phyloP scores from a whole-genome alignment of 192 early-diverging fungal genomes.

The Phycomyces nitens region DNA sequence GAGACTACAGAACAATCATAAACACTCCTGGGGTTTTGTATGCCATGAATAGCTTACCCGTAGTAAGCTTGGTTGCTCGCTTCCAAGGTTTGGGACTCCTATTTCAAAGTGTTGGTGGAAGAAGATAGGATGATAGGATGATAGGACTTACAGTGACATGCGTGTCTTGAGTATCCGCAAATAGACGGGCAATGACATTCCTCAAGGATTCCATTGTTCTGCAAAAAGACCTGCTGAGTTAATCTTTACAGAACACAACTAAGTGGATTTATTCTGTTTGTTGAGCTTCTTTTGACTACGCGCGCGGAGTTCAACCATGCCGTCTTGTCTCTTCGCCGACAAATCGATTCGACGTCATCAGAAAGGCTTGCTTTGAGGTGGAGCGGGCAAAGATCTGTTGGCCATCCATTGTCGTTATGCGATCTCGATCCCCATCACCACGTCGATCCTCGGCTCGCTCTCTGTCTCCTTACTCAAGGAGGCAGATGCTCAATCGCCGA shows the following conservation, averaged over 20 bases:
- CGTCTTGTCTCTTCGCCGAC: background rate
- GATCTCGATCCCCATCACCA: constrained; percentile 12
- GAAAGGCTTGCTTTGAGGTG: background rate
- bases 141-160: constrained; percentile 9
- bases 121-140: background rate
- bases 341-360: background rate
- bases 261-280: no score
- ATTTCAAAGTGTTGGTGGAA: background rate
- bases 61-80: constrained; percentile 5
- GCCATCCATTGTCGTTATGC: background rate
- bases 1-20: constrained; percentile 7
- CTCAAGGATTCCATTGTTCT: constrained; percentile 25
- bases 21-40: background rate
- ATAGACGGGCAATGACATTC: constrained; percentile 30
- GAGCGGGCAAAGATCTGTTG: no score
- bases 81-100: constrained; percentile 16
- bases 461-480: background rate
- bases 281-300: no score
- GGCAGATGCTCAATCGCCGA: background rate
- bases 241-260: background rate
- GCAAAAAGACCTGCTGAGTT: background rate
- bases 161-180: constrained; percentile 25
- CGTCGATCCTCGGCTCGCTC: background rate
- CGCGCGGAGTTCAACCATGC: background rate
- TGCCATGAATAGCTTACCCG: constrained; percentile 2